Evolutionary conservation across 2,329 filamentous ascomycete species (phyloP).

Genomic region (Eurotiales sp.): DNA sequence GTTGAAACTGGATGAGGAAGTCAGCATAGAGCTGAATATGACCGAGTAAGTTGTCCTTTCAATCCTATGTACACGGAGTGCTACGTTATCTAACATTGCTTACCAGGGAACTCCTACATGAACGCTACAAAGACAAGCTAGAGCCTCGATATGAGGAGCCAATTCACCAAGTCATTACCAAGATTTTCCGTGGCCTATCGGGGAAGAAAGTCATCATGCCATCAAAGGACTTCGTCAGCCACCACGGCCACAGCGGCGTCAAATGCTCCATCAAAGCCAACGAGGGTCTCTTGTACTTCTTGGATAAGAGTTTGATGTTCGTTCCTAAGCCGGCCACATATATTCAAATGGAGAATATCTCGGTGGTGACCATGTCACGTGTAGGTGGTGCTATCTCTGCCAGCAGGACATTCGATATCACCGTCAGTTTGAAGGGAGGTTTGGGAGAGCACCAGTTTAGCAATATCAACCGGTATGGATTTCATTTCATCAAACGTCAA

Average conservation of each 20-base stretch:
- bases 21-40: conserved; percentile 93
- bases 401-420: conserved; percentile 94
- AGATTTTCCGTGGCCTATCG: conserved; percentile 90
- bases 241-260: conserved; percentile 90
- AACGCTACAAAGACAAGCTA: conserved; percentile 85
- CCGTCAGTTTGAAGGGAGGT: conserved; percentile 83
- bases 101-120: conserved; percentile 65
- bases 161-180: conserved; percentile 86
- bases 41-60: conserved; percentile 55
- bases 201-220: conserved; percentile 94
- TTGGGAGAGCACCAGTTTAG: conserved; percentile 90
- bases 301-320: conserved; percentile 99
- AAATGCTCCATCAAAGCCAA: conserved; percentile 99
- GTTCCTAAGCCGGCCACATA: conserved; percentile 98
- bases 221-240: conserved; percentile 85
- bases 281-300: conserved; percentile 92
- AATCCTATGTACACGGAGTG: too few relatives aligned
- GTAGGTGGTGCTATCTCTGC: conserved; percentile 92
- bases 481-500: background rate
- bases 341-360: conserved; percentile 89
- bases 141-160: conserved; percentile 89
- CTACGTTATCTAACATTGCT: conserved; percentile 2
- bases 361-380: conserved; percentile 89
- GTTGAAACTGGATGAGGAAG: conserved; percentile 95
- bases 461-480: conserved; percentile 81